Conservation (phyloP, 164 flowering plant genomes). For the Cinnamomum chago region DNA sequence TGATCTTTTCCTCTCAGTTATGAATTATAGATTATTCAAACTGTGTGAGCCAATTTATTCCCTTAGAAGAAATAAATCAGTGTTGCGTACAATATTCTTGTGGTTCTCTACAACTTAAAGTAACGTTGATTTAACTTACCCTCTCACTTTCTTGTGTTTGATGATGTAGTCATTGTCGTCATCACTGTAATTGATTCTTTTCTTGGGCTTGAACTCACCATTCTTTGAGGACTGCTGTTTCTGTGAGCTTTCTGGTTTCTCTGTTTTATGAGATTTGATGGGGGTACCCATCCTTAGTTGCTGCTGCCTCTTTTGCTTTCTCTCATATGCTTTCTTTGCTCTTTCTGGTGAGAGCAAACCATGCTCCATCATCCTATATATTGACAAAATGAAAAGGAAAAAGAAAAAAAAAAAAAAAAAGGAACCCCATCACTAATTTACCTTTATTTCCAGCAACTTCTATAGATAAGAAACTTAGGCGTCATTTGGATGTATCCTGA, state of each 20-base stretch:
- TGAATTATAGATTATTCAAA: no score
- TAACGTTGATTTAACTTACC: constrained; percentile 15
- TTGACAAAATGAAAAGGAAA: neutral
- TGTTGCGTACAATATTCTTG: neutral
- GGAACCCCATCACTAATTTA: neutral
- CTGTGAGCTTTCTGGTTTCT: constrained; percentile 63
- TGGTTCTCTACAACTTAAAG: neutral
- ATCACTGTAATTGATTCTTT: constrained; percentile 32
- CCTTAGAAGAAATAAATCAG: constrained; percentile 2
- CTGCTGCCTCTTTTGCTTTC: constrained; percentile 78
- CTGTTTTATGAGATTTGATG: constrained; percentile 36
- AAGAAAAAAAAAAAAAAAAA: no score
- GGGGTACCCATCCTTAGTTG: constrained; percentile 77
- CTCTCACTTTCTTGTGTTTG: constrained; percentile 62
- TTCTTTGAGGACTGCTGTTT: constrained; percentile 48
- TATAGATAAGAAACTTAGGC: no score
- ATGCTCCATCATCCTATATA: constrained; percentile 96
- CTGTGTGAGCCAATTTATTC: neutral
- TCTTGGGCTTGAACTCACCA: constrained; percentile 62
- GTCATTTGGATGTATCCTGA: no score
- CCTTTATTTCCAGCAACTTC: no score
- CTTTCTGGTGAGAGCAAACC: constrained; percentile 84
- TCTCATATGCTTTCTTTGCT: constrained; percentile 77
- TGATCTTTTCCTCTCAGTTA: no score
- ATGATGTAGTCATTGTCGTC: constrained; percentile 66